Conservation (phyloP, 345 rosid species). For the Salix brachista region DNA sequence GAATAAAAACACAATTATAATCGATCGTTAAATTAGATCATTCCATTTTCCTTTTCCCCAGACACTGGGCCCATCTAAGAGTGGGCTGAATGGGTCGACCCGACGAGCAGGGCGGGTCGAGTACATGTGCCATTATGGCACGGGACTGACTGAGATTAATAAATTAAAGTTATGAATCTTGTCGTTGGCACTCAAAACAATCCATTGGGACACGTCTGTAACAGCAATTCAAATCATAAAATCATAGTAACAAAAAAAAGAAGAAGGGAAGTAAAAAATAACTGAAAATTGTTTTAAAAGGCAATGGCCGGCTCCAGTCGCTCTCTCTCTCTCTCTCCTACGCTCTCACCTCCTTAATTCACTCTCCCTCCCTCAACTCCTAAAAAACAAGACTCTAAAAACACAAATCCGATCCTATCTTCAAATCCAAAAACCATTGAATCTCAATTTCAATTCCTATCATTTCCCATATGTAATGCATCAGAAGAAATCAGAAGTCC, state of each 20-base stretch:
- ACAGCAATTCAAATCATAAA: background rate
- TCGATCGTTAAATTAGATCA: too few relatives aligned
- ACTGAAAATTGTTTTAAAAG: background rate
- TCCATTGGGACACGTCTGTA: background rate
- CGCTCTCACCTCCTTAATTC: background rate
- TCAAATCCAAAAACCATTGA: background rate
- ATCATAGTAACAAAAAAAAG: background rate
- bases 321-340: background rate
- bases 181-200: background rate
- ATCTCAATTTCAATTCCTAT: background rate
- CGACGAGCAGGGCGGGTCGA: too few relatives aligned
- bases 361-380: background rate
- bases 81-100: too few relatives aligned
- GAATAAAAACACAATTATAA: too few relatives aligned
- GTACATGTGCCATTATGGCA: too few relatives aligned
- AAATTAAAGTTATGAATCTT: too few relatives aligned
- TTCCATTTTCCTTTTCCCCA: too few relatives aligned
- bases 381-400: background rate
- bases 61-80: too few relatives aligned
- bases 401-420: background rate
- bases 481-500: slow-evolving; percentile 98
- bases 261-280: background rate
- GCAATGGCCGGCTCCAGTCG: background rate
- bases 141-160: too few relatives aligned
- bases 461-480: slow-evolving; percentile 63